These are phyloP conservation scores for Wickerhamiella alocasiicola DNA, from an alignment of 805 yeast genomes.

Conservation along the genomic window DNA sequence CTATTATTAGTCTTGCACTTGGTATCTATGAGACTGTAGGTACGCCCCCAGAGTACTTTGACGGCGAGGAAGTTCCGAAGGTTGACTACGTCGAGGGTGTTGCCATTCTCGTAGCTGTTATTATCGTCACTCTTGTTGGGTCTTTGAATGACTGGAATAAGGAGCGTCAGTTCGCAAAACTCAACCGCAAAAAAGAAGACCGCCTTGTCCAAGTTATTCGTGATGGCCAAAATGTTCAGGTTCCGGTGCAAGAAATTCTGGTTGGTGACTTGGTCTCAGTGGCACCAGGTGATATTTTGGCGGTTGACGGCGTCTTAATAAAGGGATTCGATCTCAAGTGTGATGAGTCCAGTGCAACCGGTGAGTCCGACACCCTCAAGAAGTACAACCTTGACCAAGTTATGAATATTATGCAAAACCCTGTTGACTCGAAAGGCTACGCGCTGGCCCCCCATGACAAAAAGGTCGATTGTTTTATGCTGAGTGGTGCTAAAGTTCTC, in stretches of 20 bases:
- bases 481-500: constrained; percentile 81
- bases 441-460: constrained; percentile 25
- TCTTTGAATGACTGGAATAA: constrained; percentile 95
- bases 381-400: constrained; percentile 45
- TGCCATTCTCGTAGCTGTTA: constrained; percentile 84
- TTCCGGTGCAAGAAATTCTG: constrained; percentile 60
- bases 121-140: constrained; percentile 84
- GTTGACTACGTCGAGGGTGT: constrained; percentile 99
- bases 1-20: constrained; percentile 73
- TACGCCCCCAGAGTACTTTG: constrained; percentile 56
- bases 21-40: constrained; percentile 91
- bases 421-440: constrained; percentile 26
- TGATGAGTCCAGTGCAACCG: constrained; percentile 88
- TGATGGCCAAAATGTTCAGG: constrained; percentile 50
- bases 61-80: constrained; percentile 63
- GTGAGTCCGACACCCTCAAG: constrained; percentile 76
- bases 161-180: constrained; percentile 79
- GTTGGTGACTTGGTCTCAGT: constrained; percentile 78
- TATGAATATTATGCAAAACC: constrained; percentile 20
- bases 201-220: constrained; percentile 67
- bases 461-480: constrained; percentile 64
- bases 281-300: constrained; percentile 90
- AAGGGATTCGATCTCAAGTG: constrained; percentile 62
- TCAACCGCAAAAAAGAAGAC: constrained; percentile 80
- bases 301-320: constrained; percentile 73